These are phyloP conservation scores for Mycena sanguinolenta DNA, from an alignment of 768 basidiomycete species.

Conservation along the genomic window DNA sequence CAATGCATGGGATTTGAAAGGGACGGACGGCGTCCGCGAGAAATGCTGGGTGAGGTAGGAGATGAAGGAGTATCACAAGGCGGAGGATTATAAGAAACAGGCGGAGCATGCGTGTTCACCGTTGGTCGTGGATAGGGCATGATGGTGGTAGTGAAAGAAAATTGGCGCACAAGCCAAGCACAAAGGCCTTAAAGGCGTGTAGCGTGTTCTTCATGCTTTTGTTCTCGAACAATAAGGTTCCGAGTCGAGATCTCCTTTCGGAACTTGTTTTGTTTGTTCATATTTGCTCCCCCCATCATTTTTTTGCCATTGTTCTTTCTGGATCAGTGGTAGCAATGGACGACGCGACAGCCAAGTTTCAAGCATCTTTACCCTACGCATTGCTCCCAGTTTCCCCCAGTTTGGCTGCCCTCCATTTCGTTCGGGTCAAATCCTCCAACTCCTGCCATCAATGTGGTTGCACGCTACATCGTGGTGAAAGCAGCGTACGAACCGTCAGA, in stretches of 20 bases:
- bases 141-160: conserved; percentile 39
- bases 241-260: neutral
- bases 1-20: conserved; percentile 65
- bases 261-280: neutral
- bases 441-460: conserved; percentile 59
- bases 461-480: conserved; percentile 57
- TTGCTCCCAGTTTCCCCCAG: conserved; percentile 66
- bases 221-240: conserved; percentile 26
- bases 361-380: conserved; percentile 60
- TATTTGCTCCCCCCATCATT: neutral
- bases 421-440: conserved; percentile 51
- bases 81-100: conserved; percentile 40
- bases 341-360: conserved; percentile 57
- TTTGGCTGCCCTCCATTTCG: conserved; percentile 74
- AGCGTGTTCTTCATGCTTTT: conserved; percentile 9
- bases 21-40: conserved; percentile 50
- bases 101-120: conserved; percentile 37
- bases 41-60: conserved; percentile 43
- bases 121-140: conserved; percentile 37
- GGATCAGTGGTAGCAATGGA: neutral
- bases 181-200: conserved; percentile 13
- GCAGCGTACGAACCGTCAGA: conserved; percentile 51
- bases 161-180: neutral
- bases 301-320: neutral
- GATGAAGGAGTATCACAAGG: conserved; percentile 36